phyloP scores from a whole-genome alignment of 1,284 basidiomycete genomes.

The Cutaneotrichosporon mucoides region DNA sequence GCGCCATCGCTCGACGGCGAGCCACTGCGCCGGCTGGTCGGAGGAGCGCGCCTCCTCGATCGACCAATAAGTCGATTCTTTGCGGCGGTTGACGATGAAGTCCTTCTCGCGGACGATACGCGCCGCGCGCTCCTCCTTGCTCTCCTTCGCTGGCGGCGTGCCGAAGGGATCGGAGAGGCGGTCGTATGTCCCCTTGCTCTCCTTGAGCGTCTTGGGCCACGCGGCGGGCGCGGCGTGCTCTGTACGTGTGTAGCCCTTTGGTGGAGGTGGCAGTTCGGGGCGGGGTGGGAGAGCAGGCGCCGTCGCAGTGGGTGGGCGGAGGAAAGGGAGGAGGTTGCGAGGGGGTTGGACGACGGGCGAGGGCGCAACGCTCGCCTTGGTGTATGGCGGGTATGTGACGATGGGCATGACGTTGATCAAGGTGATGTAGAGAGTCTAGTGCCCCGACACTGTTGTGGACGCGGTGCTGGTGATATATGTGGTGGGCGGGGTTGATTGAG shows the following conservation, averaged over 20 bases:
- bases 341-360: conserved; percentile 3
- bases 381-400: conserved; percentile 6
- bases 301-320: conserved; percentile 10
- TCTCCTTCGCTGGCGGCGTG: conserved; percentile 12
- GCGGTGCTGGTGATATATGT: neutral
- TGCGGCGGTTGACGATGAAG: neutral
- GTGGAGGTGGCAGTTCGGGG: conserved; percentile 30
- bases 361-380: neutral
- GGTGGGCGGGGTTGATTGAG: neutral
- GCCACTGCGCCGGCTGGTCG: conserved; percentile 47
- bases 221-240: conserved; percentile 71
- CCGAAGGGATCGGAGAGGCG: conserved; percentile 22
- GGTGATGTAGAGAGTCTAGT: no score
- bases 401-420: no score
- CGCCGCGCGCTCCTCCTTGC: conserved; percentile 34
- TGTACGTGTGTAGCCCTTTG: conserved; percentile 51
- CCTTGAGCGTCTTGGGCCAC: conserved; percentile 53
- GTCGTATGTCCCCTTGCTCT: conserved; percentile 31
- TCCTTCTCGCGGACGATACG: conserved; percentile 18
- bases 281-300: conserved; percentile 3
- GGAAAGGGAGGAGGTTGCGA: neutral
- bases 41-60: conserved; percentile 10
- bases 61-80: conserved; percentile 6
- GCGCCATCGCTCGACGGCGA: conserved; percentile 26
- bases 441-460: neutral